phyloP scores from a whole-genome alignment of 805 yeast species.

The Candida oleophila region DNA sequence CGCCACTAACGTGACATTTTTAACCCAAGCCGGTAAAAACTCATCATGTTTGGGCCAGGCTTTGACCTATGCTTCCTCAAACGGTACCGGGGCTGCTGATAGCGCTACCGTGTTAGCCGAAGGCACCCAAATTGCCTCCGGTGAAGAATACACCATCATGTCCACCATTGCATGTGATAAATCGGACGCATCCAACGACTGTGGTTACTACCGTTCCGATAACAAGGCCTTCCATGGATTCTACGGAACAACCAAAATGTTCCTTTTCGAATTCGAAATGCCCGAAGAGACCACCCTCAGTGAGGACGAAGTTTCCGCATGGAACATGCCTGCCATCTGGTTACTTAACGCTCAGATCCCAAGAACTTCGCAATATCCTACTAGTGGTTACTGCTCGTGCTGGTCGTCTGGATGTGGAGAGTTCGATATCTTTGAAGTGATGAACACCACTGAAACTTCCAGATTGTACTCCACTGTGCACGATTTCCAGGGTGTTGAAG shows the following conservation, averaged over 20 bases:
- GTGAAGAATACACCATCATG: slow-evolving; percentile 59
- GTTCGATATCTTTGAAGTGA: slow-evolving; percentile 72
- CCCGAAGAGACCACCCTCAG: slow-evolving; percentile 50
- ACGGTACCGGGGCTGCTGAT: slow-evolving; percentile 52
- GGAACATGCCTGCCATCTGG: slow-evolving; percentile 78
- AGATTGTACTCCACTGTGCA: slow-evolving; percentile 68
- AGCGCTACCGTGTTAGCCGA: slow-evolving; percentile 47
- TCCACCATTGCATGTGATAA: slow-evolving; percentile 57
- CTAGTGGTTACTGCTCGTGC: slow-evolving; percentile 63
- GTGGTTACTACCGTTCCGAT: slow-evolving; percentile 76
- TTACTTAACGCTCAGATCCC: slow-evolving; percentile 69
- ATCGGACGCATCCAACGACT: slow-evolving; percentile 54
- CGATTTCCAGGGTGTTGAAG: slow-evolving; percentile 71
- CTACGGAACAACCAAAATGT: slow-evolving; percentile 66
- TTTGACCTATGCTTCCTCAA: slow-evolving; percentile 56
- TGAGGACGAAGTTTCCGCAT: slow-evolving; percentile 30
- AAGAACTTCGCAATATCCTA: slow-evolving; percentile 70
- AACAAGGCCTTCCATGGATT: slow-evolving; percentile 76
- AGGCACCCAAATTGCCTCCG: slow-evolving; percentile 52
- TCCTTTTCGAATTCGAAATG: slow-evolving; percentile 66
- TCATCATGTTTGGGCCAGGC: slow-evolving; percentile 70
- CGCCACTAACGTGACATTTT: slow-evolving; percentile 64
- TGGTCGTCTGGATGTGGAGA: slow-evolving; percentile 82
- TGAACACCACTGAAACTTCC: slow-evolving; percentile 57
- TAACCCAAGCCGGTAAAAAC: slow-evolving; percentile 59